These are phyloP conservation scores for Goffeauzyma gilvescens DNA, from an alignment of 768 basidiomycete species.

Conservation along the genomic window DNA sequence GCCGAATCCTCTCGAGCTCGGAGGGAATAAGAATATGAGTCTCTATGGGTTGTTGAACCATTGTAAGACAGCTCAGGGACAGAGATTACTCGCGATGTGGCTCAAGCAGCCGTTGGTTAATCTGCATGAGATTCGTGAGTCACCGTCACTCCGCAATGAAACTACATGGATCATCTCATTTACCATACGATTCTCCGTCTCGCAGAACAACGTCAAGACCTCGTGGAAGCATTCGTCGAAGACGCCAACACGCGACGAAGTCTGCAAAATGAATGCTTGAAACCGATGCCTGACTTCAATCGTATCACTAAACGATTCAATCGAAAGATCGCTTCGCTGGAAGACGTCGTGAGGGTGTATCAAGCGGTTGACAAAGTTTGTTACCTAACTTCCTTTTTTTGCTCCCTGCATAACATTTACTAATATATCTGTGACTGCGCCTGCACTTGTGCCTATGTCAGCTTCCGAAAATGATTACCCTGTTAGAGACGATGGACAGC, in stretches of 20 bases:
- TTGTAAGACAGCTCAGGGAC: slow-evolving; percentile 90
- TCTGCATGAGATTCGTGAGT: slow-evolving; percentile 73
- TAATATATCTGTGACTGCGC: background rate
- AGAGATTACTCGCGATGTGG: slow-evolving; percentile 71
- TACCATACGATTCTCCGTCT: background rate
- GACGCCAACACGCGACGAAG: slow-evolving; percentile 51
- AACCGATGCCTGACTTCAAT: slow-evolving; percentile 81
- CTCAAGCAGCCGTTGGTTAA: slow-evolving; percentile 90
- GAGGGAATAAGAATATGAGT: slow-evolving; percentile 60
- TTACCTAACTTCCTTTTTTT: no score
- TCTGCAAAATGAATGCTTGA: slow-evolving; percentile 72
- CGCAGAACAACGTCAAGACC: slow-evolving; percentile 60
- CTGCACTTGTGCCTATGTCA: slow-evolving; percentile 22
- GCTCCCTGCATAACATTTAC: no score
- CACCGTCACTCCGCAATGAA: no score
- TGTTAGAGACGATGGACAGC: slow-evolving; percentile 42
- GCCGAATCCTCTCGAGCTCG: slow-evolving; percentile 47
- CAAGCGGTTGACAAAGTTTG: slow-evolving; percentile 70
- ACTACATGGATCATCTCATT: no score
- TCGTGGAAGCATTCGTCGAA: slow-evolving; percentile 72
- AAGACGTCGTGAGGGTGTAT: slow-evolving; percentile 89
- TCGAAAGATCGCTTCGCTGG: slow-evolving; percentile 59
- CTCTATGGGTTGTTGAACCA: slow-evolving; percentile 77
- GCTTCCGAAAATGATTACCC: slow-evolving; percentile 56
- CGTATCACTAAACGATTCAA: slow-evolving; percentile 82